Conservation (phyloP, 345 rosid genomes). For the Lagerstroemia speciosa region DNA sequence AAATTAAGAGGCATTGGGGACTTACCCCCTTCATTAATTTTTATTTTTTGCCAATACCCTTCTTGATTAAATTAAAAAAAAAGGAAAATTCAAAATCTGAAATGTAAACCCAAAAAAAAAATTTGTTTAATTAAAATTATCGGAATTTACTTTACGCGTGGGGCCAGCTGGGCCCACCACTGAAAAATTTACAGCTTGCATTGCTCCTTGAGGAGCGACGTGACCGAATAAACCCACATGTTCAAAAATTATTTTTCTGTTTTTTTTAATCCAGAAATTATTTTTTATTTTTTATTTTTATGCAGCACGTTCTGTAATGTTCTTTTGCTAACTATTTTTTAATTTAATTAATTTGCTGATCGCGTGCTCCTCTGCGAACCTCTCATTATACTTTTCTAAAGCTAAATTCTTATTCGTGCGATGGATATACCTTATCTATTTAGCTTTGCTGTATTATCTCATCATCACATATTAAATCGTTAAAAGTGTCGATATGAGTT, state of each 20-base stretch:
- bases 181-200: background rate
- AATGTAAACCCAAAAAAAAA: background rate
- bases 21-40: background rate
- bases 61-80: background rate
- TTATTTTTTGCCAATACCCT: too few species aligned
- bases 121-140: background rate
- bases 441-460: too few species aligned
- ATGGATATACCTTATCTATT: too few species aligned
- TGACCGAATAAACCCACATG: slow-evolving; percentile 5
- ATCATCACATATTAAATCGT: too few species aligned
- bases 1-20: background rate
- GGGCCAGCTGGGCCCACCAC: background rate
- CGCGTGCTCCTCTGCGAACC: background rate
- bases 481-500: too few species aligned
- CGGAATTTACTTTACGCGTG: too few species aligned
- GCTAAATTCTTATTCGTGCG: too few species aligned
- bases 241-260: background rate
- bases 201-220: background rate
- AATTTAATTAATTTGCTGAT: background rate
- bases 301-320: background rate
- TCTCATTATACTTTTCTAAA: too few species aligned
- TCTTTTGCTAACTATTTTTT: background rate
- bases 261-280: background rate
- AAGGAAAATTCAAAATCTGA: background rate
- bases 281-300: background rate